Percentiles rank a stretch among this genome's conserved stretches.
These are phyloP conservation scores for Nidula niveotomentosa DNA, from an alignment of 1,284 basidiomycete genomes.

Conservation along the genomic window DNA sequence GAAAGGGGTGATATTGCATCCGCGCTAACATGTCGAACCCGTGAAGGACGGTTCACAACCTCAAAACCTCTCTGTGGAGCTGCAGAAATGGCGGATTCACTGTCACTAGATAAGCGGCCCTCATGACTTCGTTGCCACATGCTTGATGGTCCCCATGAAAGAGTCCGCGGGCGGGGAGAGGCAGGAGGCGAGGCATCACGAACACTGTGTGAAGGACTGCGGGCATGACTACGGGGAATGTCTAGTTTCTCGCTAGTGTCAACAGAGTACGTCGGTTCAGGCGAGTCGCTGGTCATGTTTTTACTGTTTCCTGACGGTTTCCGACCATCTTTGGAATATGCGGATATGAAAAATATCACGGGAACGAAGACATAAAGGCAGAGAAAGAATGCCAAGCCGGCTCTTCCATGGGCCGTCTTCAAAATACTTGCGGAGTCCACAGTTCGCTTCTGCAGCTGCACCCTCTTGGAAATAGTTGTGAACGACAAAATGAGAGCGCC, in stretches of 20 bases:
- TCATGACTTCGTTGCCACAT: slow-evolving; percentile 45
- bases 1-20: slow-evolving; percentile 23
- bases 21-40: slow-evolving; percentile 46
- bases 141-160: slow-evolving; percentile 53
- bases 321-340: background rate
- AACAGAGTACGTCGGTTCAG: slow-evolving; percentile 34
- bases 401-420: slow-evolving; percentile 60
- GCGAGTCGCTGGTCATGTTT: too few relatives aligned
- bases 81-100: slow-evolving; percentile 42
- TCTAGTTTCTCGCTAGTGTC: slow-evolving; percentile 49
- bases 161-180: slow-evolving; percentile 45
- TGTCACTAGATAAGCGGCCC: slow-evolving; percentile 46
- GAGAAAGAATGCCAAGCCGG: slow-evolving; percentile 60
- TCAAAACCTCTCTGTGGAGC: slow-evolving; percentile 58
- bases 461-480: slow-evolving; percentile 48
- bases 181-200: slow-evolving; percentile 41
- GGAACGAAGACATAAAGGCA: slow-evolving; percentile 58
- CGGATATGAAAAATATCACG: slow-evolving; percentile 26
- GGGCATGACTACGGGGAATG: slow-evolving; percentile 24
- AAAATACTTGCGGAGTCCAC: slow-evolving; percentile 37
- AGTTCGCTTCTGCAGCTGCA: slow-evolving; percentile 23
- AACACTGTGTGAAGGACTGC: slow-evolving; percentile 33
- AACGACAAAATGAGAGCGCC: slow-evolving; percentile 63
- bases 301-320: background rate
- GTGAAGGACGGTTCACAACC: slow-evolving; percentile 65